Percentiles rank a stretch among this genome's conserved stretches.
Evolutionary conservation across 768 basidiomycete species (phyloP).

Genomic region (Dioszegia crocea): DNA sequence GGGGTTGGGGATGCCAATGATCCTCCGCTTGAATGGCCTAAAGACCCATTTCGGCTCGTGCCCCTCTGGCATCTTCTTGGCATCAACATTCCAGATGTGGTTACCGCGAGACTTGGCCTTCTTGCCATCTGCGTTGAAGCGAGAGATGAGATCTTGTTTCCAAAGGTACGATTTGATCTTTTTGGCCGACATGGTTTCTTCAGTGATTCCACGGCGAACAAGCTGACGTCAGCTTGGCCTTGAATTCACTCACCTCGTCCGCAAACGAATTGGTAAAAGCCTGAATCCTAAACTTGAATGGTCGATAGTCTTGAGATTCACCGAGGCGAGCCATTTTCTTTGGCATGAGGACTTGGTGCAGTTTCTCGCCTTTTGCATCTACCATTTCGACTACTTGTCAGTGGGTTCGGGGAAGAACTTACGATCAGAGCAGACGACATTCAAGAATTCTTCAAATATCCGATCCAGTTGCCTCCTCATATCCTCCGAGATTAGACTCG

Average conservation of each 20-base stretch:
- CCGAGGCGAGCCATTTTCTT: conserved; percentile 95
- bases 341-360: conserved; percentile 97
- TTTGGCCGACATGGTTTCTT: conserved; percentile 94
- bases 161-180: conserved; percentile 94
- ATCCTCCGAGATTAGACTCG: conserved; percentile 53
- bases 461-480: conserved; percentile 77
- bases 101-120: conserved; percentile 99
- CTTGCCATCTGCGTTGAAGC: conserved; percentile 98
- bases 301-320: conserved; percentile 92
- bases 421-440: conserved; percentile 83
- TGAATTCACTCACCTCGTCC: conserved; percentile 63
- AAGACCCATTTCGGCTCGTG: conserved; percentile 64
- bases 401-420: conserved; percentile 47
- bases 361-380: conserved; percentile 90
- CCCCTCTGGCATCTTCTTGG: conserved; percentile 64
- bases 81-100: conserved; percentile 98
- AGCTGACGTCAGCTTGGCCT: background rate
- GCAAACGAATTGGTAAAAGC: conserved; percentile 95
- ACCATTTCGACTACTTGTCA: conserved; percentile 71
- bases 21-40: conserved; percentile 78
- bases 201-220: conserved; percentile 70
- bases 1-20: conserved; percentile 74
- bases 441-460: conserved; percentile 86
- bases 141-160: conserved; percentile 82
- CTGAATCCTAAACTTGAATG: conserved; percentile 98